These are phyloP conservation scores for Blastobotrys muscicola DNA, from an alignment of 805 yeast species.

Conservation along the genomic window DNA sequence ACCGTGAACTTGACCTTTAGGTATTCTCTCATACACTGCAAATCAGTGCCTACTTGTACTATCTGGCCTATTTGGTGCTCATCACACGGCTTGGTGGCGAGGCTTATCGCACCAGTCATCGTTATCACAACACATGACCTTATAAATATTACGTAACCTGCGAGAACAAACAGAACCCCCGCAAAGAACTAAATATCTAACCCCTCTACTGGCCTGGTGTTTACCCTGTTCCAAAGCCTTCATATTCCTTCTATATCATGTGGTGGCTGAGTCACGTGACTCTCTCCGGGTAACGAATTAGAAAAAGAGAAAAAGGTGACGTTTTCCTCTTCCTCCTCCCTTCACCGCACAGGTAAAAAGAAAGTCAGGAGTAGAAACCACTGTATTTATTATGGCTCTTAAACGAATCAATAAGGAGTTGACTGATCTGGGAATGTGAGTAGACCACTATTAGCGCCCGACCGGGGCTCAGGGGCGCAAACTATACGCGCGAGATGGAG, in stretches of 20 bases:
- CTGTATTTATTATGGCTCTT: conserved; percentile 52
- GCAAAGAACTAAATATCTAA: too few species aligned
- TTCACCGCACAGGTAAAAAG: not conserved
- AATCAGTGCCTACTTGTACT: too few species aligned
- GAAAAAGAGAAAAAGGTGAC: not conserved
- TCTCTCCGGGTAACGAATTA: not conserved
- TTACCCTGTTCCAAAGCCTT: too few species aligned
- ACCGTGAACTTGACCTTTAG: too few species aligned
- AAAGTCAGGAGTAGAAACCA: not conserved
- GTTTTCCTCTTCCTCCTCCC: not conserved
- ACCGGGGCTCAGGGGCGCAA: not conserved
- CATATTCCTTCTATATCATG: not conserved
- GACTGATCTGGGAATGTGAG: conserved; percentile 88
- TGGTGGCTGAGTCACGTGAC: not conserved
- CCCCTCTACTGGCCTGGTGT: too few species aligned
- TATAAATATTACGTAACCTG: too few species aligned
- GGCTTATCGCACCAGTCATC: too few species aligned
- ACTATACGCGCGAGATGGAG: not conserved
- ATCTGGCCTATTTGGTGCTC: too few species aligned
- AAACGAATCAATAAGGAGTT: conserved; percentile 96
- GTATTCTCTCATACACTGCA: too few species aligned
- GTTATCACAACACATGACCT: too few species aligned
- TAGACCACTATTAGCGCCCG: conserved; percentile 17
- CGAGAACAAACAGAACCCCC: too few species aligned
- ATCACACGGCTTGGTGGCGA: too few species aligned